Percentiles rank a stretch among this genome's conserved stretches.
Conservation (phyloP, 495 filamentous ascomycete genomes). For the Trichoderma virens region DNA sequence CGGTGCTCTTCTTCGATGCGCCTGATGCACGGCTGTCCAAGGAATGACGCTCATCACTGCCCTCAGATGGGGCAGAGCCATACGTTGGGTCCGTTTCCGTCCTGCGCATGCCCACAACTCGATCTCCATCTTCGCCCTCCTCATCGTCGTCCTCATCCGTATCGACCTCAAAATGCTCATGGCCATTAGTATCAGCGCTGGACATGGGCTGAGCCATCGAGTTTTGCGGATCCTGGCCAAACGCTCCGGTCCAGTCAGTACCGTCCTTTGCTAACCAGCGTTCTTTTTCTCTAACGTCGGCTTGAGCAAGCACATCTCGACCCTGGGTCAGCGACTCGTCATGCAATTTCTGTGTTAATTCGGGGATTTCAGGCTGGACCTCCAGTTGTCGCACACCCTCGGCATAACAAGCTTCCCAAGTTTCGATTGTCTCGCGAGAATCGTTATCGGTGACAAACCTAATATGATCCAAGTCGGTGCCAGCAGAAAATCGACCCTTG, state of each 20-base stretch:
- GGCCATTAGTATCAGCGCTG: slow-evolving; percentile 33
- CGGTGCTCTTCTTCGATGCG: slow-evolving; percentile 14
- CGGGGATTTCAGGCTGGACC: slow-evolving; percentile 61
- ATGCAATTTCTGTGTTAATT: slow-evolving; percentile 60
- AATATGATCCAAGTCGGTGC: slow-evolving; percentile 81
- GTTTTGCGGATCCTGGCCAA: slow-evolving; percentile 53
- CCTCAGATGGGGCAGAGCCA: not conserved
- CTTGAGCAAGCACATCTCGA: slow-evolving; percentile 67
- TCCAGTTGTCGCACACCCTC: slow-evolving; percentile 69
- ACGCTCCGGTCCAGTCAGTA: slow-evolving; percentile 84
- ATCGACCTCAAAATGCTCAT: slow-evolving; percentile 34
- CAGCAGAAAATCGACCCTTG: slow-evolving; percentile 72
- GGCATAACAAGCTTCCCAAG: slow-evolving; percentile 81
- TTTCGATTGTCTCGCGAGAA: slow-evolving; percentile 84
- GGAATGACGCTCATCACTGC: slow-evolving; percentile 14
- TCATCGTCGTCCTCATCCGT: slow-evolving; percentile 31
- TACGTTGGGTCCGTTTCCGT: not conserved
- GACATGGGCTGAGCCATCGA: slow-evolving; percentile 18
- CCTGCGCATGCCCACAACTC: slow-evolving; percentile 19
- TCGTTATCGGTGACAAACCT: slow-evolving; percentile 81
- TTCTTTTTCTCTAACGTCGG: slow-evolving; percentile 58
- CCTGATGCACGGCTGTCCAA: slow-evolving; percentile 17
- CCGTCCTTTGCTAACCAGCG: slow-evolving; percentile 76
- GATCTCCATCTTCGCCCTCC: slow-evolving; percentile 41
- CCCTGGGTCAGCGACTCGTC: slow-evolving; percentile 69